Base-by-base conservation (phyloP, 495 filamentous ascomycete genomes). In the Chaetomium cochliodes region DNA sequence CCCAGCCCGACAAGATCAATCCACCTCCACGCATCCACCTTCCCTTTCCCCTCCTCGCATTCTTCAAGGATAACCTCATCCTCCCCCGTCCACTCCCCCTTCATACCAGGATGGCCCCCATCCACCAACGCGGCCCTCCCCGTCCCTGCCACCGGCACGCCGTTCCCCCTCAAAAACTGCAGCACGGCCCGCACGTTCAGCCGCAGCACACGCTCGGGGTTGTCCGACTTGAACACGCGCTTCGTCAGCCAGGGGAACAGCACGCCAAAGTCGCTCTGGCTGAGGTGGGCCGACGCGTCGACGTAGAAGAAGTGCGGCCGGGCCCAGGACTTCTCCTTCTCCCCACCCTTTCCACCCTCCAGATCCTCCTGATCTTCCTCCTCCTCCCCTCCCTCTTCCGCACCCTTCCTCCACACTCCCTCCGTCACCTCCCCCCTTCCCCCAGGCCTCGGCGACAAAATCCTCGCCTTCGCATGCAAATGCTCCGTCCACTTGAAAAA, bases 181-280 rank as follows among this genome's bases (percentile, higher is more conserved):
- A 89, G 69, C 23, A 84, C 78, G 5, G 88, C 88, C 3, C 89
- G 72, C 5, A 80, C 73, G 62, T 92, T 92, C 23, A 92, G 73
- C 52, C 82, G 75, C 46, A 92, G 69, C 0, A 84, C 81, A 2
- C 85, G 74, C 67, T 87, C 86, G 0, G 89, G 88, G 56, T 86
- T 81, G 63, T 86, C 83, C 2, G 81, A 81, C 5, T 80, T 80
- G 67, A 88, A 84, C 9, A 87, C 76, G 57, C 77, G 77, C 56
- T 79, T 81, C 25, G 85, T 86, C 23, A 89, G 67, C 76, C 83
- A 85, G 0, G 91, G 89, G 70, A 92, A 92, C 22, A 93, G 73
- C 13, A 91, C 71, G n/a, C 86, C 90, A 71, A 92, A 93, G 68
- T 93, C 90, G 18, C 83, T 87, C 76, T 92, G 90, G 42, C 77